Evolutionary conservation across 2,329 filamentous ascomycete species (phyloP).

Genomic region (Neonectria hederae): DNA sequence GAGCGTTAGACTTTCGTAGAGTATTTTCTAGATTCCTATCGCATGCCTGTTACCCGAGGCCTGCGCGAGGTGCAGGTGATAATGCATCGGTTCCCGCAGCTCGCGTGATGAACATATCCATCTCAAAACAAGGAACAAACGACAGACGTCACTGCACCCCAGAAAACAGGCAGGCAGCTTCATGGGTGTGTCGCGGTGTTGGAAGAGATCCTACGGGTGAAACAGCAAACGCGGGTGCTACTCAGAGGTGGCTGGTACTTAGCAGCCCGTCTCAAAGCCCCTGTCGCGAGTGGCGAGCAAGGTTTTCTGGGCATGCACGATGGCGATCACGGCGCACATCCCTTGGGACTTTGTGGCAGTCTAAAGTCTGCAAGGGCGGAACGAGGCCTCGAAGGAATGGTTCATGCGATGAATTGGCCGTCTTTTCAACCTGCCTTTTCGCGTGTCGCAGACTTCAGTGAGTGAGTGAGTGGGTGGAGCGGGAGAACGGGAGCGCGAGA

Average conservation of each 20-base stretch:
- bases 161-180: neutral
- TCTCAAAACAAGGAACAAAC: neutral
- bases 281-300: neutral
- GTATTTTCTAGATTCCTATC: neutral
- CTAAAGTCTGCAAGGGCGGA: neutral
- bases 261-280: slow-evolving; percentile 3
- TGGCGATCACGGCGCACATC: neutral
- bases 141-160: slow-evolving; percentile 12
- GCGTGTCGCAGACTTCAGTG: no score
- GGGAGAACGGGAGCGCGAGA: neutral
- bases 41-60: neutral
- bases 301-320: neutral
- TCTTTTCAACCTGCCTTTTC: neutral
- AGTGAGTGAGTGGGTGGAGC: neutral
- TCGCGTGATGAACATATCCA: neutral
- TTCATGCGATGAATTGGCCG: neutral
- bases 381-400: neutral
- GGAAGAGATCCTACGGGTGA: neutral
- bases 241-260: neutral
- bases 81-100: neutral
- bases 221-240: neutral
- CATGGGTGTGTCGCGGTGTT: slow-evolving; percentile 3
- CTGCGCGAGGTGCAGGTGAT: neutral
- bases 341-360: neutral
- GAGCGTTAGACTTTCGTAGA: neutral